A percentile compares a stretch with the other conserved stretches of the same genome.
phyloP scores from a whole-genome alignment of 163 green algal species.

The Chlorella variabilis region DNA sequence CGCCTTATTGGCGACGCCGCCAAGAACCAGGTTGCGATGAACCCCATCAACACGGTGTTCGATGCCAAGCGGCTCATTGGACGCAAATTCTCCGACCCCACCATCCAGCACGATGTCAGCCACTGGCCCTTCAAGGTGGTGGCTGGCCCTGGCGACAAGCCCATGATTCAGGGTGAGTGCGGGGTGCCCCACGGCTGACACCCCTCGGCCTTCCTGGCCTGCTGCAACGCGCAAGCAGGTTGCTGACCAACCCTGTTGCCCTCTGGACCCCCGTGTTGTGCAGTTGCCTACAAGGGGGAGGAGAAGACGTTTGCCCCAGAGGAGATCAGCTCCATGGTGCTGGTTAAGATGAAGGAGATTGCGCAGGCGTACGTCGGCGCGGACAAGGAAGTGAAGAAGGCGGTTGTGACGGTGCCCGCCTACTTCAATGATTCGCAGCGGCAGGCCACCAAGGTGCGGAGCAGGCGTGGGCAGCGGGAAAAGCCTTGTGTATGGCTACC shows the following conservation, averaged over 20 bases:
- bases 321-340: constrained; percentile 81
- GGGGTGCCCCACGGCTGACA: not conserved
- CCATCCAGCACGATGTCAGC: constrained; percentile 78
- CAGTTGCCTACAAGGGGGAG: constrained; percentile 82
- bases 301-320: constrained; percentile 77
- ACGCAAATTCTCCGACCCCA: constrained; percentile 78
- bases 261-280: too few species aligned
- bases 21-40: constrained; percentile 97
- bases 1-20: constrained; percentile 93
- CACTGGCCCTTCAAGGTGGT: constrained; percentile 88
- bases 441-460: constrained; percentile 76
- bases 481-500: too few species aligned
- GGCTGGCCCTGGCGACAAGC: constrained; percentile 71
- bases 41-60: constrained; percentile 92
- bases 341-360: constrained; percentile 91
- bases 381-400: constrained; percentile 74
- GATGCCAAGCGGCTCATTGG: constrained; percentile 90
- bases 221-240: too few species aligned
- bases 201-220: too few species aligned
- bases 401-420: constrained; percentile 92
- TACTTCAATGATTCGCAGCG: constrained; percentile 97
- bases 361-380: constrained; percentile 54
- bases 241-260: too few species aligned
- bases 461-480: too few species aligned
- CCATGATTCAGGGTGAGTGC: constrained; percentile 75